Conservation (phyloP, 768 basidiomycete genomes). For the Trametopsis cervina region DNA sequence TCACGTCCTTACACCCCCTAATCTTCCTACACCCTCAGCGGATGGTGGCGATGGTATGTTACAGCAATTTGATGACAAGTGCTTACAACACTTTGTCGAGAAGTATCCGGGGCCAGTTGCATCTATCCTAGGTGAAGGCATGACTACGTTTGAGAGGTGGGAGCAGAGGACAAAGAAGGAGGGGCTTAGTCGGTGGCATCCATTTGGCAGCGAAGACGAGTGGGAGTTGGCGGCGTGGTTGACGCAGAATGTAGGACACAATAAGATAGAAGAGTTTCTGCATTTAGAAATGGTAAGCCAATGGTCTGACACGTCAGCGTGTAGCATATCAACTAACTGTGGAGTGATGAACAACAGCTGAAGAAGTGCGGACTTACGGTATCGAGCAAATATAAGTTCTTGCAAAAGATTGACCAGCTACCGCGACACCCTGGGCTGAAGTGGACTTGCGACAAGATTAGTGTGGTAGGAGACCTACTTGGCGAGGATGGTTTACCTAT, state of each 20-base stretch:
- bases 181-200: background rate
- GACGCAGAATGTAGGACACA: conserved; percentile 2
- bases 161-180: background rate
- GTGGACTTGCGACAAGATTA: conserved; percentile 1
- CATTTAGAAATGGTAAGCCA: conserved; percentile 2
- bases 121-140: background rate
- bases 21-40: background rate
- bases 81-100: background rate
- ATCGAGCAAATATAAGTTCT: background rate
- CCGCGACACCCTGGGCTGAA: background rate
- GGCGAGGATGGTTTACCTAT: conserved; percentile 4
- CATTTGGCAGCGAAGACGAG: background rate
- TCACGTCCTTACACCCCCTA: background rate
- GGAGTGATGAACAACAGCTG: background rate
- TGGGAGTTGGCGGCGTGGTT: conserved; percentile 3
- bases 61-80: too few species aligned
- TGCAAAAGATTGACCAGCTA: background rate
- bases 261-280: conserved; percentile 7
- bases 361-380: background rate
- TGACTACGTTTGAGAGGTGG: conserved; percentile 3
- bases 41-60: too few species aligned
- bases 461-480: background rate
- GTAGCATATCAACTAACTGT: background rate
- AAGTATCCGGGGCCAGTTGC: background rate
- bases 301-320: background rate